These are phyloP conservation scores for Gautieria morchelliformis DNA, from an alignment of 768 basidiomycete genomes.

Conservation along the genomic window DNA sequence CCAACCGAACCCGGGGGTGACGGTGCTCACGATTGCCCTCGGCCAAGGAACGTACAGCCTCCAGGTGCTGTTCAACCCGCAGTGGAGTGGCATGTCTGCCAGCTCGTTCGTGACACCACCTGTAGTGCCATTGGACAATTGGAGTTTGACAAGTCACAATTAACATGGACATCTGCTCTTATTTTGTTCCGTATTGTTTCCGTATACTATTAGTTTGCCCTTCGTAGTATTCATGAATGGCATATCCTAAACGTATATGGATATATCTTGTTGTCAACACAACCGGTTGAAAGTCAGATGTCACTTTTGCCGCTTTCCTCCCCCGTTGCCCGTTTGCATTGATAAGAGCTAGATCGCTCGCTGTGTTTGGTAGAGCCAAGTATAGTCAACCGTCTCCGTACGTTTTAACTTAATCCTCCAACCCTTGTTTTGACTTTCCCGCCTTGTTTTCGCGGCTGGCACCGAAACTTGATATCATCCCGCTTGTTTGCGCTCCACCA, in stretches of 20 bases:
- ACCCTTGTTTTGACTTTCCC: background rate
- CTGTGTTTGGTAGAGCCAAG: conserved; percentile 2
- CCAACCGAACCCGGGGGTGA: conserved; percentile 69
- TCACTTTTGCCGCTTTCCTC: background rate
- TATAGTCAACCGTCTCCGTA: background rate
- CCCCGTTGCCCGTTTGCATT: background rate
- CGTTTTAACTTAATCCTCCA: background rate
- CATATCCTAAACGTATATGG: background rate
- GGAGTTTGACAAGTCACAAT: conserved; percentile 76
- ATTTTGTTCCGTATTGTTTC: conserved; percentile 1
- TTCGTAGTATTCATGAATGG: background rate
- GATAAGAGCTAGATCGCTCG: background rate
- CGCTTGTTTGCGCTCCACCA: background rate
- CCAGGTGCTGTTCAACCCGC: conserved; percentile 88
- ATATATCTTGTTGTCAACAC: background rate
- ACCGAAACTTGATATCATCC: background rate
- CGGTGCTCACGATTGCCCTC: conserved; percentile 62
- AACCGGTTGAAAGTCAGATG: background rate
- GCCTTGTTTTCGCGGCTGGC: background rate
- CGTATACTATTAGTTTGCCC: background rate
- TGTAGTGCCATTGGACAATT: conserved; percentile 58
- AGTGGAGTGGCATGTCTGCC: conserved; percentile 66
- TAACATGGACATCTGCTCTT: conserved; percentile 9
- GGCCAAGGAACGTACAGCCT: conserved; percentile 66
- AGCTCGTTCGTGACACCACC: conserved; percentile 58